Evolutionary conservation across 495 filamentous ascomycete genomes (phyloP).

Genomic region (Platismatia glauca): DNA sequence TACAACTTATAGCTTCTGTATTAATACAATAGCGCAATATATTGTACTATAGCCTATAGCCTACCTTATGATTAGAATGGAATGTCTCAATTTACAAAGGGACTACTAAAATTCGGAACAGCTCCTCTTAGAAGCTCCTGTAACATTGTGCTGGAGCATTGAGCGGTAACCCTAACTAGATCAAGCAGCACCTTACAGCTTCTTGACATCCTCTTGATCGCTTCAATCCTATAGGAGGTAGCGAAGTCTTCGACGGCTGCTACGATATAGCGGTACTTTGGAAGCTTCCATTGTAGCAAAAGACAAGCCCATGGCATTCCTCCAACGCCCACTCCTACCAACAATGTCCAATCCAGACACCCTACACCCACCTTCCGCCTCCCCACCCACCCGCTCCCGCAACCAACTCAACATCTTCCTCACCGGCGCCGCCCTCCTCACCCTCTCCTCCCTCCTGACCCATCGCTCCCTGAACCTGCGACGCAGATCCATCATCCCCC

Average conservation of each 20-base stretch:
- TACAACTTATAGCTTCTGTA: too few relatives aligned
- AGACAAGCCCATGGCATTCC: neutral
- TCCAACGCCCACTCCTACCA: neutral
- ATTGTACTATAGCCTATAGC: too few relatives aligned
- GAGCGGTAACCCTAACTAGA: too few relatives aligned
- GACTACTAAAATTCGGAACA: too few relatives aligned
- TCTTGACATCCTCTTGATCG: too few relatives aligned
- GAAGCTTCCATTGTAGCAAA: neutral
- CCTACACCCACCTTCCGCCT: neutral
- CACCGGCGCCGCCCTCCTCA: slow-evolving; percentile 64
- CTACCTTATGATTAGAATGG: too few relatives aligned
- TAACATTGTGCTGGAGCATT: too few relatives aligned
- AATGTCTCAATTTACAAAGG: too few relatives aligned
- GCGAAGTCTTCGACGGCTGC: neutral
- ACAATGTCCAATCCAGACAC: slow-evolving; percentile 11
- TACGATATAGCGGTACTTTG: neutral
- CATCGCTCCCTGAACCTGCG: slow-evolving; percentile 55
- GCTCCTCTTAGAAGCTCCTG: too few relatives aligned
- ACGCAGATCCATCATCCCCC: slow-evolving; percentile 44
- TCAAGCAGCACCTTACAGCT: too few relatives aligned
- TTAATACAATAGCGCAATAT: too few relatives aligned
- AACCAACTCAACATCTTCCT: slow-evolving; percentile 44
- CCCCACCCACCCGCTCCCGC: slow-evolving; percentile 20
- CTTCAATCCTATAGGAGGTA: too few relatives aligned
- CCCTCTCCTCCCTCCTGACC: slow-evolving; percentile 59